A percentile compares a stretch with the other conserved stretches of the same genome.
Evolutionary conservation across 306 rosid genomes (phyloP).

Genomic region (Castanea mollissima): DNA sequence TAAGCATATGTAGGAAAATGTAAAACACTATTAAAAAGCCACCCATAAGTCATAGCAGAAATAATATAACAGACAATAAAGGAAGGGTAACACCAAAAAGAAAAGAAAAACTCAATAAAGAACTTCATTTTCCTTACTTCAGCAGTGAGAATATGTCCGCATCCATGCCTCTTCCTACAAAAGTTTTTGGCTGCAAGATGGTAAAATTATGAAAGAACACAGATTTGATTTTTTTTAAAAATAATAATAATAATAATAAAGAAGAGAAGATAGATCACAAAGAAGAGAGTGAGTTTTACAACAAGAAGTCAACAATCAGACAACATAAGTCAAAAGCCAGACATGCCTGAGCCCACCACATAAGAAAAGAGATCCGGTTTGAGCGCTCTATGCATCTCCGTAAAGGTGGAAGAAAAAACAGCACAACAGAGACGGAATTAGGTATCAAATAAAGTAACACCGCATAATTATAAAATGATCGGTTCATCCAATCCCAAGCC

Average conservation of each 20-base stretch:
- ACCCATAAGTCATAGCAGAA: constrained; percentile 7
- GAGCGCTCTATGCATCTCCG: constrained; percentile 79
- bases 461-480: constrained; percentile 65
- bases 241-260: too few relatives aligned
- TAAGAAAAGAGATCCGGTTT: constrained; percentile 62
- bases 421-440: constrained; percentile 61
- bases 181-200: constrained; percentile 81
- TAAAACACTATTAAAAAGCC: constrained; percentile 10
- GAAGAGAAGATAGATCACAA: too few relatives aligned
- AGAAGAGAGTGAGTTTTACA: background rate
- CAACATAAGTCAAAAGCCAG: constrained; percentile 2
- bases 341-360: constrained; percentile 96
- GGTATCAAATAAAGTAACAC: constrained; percentile 71
- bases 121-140: constrained; percentile 56
- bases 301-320: background rate
- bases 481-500: constrained; percentile 76
- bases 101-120: background rate
- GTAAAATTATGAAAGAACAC: constrained; percentile 26
- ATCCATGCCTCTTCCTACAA: constrained; percentile 91
- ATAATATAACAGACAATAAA: background rate
- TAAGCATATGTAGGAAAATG: constrained; percentile 34
- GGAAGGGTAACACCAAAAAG: background rate
- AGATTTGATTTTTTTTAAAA: too few relatives aligned
- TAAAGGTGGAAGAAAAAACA: constrained; percentile 87
- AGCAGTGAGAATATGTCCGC: constrained; percentile 74